Conservation (phyloP, 352 stramenopile species). For the Phytophthora chlamydospora region DNA sequence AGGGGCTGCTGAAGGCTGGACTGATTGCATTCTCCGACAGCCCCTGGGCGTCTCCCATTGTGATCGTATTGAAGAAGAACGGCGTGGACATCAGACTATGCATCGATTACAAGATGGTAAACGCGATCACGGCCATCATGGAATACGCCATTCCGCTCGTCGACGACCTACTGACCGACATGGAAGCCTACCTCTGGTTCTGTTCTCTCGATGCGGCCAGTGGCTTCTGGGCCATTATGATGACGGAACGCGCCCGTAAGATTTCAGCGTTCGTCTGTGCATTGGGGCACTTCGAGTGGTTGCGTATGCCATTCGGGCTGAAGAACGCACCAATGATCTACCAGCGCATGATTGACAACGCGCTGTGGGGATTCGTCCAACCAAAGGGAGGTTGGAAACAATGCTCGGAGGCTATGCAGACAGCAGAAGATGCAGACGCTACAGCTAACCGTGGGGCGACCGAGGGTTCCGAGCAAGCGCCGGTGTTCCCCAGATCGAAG, state of each 20-base stretch:
- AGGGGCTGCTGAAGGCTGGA: background rate
- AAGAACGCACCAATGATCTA: too few species aligned
- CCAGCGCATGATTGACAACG: too few species aligned
- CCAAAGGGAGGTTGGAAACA: background rate
- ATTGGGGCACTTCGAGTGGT: constrained; percentile 1
- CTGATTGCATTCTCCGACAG: constrained; percentile 1
- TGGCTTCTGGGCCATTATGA: constrained; percentile 5
- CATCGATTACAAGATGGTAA: background rate
- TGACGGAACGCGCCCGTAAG: background rate
- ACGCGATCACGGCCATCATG: background rate
- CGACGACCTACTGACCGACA: background rate
- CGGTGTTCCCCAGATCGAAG: too few species aligned
- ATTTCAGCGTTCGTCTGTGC: constrained; percentile 4
- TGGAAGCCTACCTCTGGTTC: background rate
- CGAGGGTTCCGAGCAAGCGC: too few species aligned
- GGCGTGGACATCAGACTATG: background rate
- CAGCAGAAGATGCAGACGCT: background rate
- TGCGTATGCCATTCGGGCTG: background rate
- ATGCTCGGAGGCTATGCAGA: background rate
- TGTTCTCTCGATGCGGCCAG: constrained; percentile 3
- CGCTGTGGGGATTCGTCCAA: background rate
- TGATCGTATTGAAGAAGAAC: constrained; percentile 1
- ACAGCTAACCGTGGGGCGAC: too few species aligned
- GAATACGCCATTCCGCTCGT: constrained; percentile 1
- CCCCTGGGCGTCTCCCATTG: background rate